Conservation (phyloP, 345 rosid species). For the Arabis alpina region DNA sequence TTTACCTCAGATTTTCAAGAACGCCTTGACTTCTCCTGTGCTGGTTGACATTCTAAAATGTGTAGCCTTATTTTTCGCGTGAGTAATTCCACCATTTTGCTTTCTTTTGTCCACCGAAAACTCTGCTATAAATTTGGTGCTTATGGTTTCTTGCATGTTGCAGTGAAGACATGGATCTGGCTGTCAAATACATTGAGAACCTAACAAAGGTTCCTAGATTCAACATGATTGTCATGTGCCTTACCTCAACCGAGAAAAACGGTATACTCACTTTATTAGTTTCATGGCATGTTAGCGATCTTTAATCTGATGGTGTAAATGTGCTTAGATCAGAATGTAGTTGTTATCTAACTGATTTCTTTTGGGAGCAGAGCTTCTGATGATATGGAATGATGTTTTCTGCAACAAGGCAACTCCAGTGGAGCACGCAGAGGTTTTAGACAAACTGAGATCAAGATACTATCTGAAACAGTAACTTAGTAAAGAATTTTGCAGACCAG, state of each 20-base stretch:
- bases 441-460: constrained; percentile 56
- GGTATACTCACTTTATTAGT: constrained; percentile 52
- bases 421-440: constrained; percentile 65
- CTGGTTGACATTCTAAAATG: constrained; percentile 75
- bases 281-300: constrained; percentile 11
- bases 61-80: constrained; percentile 70
- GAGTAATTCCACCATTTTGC: constrained; percentile 38
- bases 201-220: constrained; percentile 91
- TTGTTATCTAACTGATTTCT: constrained; percentile 17
- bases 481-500: constrained; percentile 25
- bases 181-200: constrained; percentile 69
- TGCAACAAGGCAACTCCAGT: constrained; percentile 63
- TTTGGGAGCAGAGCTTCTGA: constrained; percentile 65
- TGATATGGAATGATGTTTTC: constrained; percentile 75
- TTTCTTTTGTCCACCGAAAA: neutral
- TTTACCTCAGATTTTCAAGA: constrained; percentile 80
- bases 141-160: constrained; percentile 26
- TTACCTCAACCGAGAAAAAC: constrained; percentile 68
- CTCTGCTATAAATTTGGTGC: neutral
- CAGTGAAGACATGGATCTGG: constrained; percentile 78
- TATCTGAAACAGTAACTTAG: constrained; percentile 47
- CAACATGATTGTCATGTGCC: constrained; percentile 72
- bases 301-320: neutral
- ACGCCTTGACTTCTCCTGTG: constrained; percentile 69
- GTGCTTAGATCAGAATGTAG: neutral